Evolutionary conservation across 257 asterid species (phyloP).

Genomic region (Petunia secreta): DNA sequence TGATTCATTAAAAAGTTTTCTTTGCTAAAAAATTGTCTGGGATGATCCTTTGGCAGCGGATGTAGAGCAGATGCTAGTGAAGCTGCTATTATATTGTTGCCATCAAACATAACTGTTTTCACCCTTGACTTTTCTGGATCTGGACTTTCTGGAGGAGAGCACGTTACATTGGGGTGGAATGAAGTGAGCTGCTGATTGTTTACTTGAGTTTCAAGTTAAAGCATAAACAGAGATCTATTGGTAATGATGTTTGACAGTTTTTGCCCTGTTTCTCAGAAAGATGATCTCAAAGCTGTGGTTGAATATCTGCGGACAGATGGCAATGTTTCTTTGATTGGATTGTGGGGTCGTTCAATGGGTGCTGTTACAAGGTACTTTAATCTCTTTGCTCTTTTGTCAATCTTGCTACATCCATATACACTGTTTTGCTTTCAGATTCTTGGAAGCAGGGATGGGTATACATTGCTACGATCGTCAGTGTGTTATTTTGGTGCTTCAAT

Average conservation of each 20-base stretch:
- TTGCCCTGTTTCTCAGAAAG: conserved; percentile 62
- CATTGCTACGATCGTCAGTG: not conserved
- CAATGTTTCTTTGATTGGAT: conserved; percentile 80
- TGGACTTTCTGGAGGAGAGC: conserved; percentile 95
- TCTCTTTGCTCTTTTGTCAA: conserved; percentile 27
- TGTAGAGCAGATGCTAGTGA: conserved; percentile 98
- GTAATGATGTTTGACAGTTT: conserved; percentile 22
- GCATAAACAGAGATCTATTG: not conserved
- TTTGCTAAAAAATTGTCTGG: conserved; percentile 33
- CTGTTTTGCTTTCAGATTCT: conserved; percentile 16
- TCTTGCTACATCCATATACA: conserved; percentile 14
- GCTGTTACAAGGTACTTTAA: conserved; percentile 78
- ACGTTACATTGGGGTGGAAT: conserved; percentile 92
- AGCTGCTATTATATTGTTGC: conserved; percentile 94
- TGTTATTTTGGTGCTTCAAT: conserved; percentile 4
- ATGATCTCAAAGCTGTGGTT: conserved; percentile 87
- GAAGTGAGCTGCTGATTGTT: conserved; percentile 62
- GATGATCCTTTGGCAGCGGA: conserved; percentile 60
- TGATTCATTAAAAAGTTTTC: not conserved
- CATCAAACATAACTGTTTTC: conserved; percentile 81
- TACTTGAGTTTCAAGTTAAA: conserved; percentile 9
- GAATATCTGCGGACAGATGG: conserved; percentile 78
- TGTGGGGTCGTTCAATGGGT: conserved; percentile 99
- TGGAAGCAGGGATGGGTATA: conserved; percentile 9
- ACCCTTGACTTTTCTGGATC: conserved; percentile 96